Evolutionary conservation across 1,284 basidiomycete genomes (phyloP), one percentile per base, ranked within the genome.

Genomic region (Coniferiporia weirii): DNA sequence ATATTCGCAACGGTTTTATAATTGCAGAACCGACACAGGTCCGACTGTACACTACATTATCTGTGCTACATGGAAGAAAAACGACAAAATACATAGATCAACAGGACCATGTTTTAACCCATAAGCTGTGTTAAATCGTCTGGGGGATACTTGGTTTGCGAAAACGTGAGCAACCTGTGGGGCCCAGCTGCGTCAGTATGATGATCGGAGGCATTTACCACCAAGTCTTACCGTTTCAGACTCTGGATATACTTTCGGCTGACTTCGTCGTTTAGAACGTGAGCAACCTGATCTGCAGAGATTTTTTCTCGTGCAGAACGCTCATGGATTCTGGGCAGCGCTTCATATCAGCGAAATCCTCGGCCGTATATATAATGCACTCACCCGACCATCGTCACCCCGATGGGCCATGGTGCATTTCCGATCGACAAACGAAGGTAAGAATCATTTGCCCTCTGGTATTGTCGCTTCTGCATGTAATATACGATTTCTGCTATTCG

Each of bases 331-430:
- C 96, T 93, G 63, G 55, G 57, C 4, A 45, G 27, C 55, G 27
- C 4, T 8, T 20, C 13, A 44, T 44, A 12, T 22, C 51, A 12
- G 40, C 32, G 20, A 35, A 51, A 35, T 54, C 48, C 46, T 22
- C 22, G 17, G 60, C 15, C 52, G 20, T 44, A 54, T 15, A 48
- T 51, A 54, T 40, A 27, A 27, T 50, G 15, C 3, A 79, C 87
- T 40, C 71, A 93, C 93, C 92, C 94, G 76, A 98, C 96, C 90
- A 96, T 96, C 61, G 97, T 99, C 4, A 99, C 97, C 57, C 97
- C 97, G 69, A 99, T 98, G 0, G 97, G 97, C 97, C 97, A 99
- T 1, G 97, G 95, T 0, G 97, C 96, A 69, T 98, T 99, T 15
- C 97, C 97, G 63, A 99, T 99, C 3, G 92, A 95, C 36, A 99